A percentile compares a stretch with the other conserved stretches of the same genome.
Evolutionary conservation across 441 rosid genomes (phyloP).

Genomic region (Erysimum pusillum): DNA sequence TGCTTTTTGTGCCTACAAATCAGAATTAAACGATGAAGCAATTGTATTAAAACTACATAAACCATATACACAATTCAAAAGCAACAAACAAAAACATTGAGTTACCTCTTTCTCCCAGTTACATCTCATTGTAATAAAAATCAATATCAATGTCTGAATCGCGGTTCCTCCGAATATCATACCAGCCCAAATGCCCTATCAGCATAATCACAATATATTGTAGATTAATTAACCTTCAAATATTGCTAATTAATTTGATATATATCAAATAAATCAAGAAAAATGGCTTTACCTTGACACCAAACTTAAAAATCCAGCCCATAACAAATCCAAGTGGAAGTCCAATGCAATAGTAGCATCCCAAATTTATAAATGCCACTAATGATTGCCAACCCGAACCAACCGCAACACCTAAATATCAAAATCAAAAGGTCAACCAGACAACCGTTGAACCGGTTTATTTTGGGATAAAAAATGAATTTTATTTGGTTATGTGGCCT

Average conservation of each 20-base stretch:
- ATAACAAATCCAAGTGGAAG: constrained; percentile 73
- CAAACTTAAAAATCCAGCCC: constrained; percentile 61
- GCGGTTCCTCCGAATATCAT: constrained; percentile 83
- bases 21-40: not conserved
- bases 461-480: not conserved
- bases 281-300: constrained; percentile 55
- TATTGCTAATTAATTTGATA: not conserved
- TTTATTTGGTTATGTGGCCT: not conserved
- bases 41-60: not conserved
- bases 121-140: constrained; percentile 48
- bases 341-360: constrained; percentile 74
- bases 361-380: constrained; percentile 78
- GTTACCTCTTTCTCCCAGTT: constrained; percentile 77
- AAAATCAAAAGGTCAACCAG: not conserved
- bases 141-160: constrained; percentile 65
- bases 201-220: not conserved
- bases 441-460: not conserved
- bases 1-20: constrained; percentile 20
- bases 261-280: not conserved
- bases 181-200: constrained; percentile 80
- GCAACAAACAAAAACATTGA: not conserved
- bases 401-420: constrained; percentile 70
- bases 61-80: not conserved
- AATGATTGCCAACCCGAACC: constrained; percentile 85
- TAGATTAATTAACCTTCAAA: not conserved